Base-by-base conservation (phyloP, 495 filamentous ascomycete species). In the Daldinia vernicosa region DNA sequence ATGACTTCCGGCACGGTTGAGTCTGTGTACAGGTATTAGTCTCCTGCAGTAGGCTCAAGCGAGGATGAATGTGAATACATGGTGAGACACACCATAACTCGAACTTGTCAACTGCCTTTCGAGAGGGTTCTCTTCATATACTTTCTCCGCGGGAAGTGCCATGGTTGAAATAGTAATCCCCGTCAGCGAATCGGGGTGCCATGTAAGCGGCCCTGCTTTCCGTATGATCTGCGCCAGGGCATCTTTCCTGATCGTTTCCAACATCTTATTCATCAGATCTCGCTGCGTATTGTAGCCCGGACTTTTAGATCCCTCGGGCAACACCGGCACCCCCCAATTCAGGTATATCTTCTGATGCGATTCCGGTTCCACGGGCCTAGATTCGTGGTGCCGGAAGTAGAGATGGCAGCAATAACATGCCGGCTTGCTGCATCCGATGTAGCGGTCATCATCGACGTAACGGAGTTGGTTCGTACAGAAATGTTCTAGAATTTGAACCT, bases 381-480 rank as follows among this genome's bases (percentile, higher is more conserved):
- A 60, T 1, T 53, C 50, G n/a, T 80, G 76, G 0, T 52, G 52
- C 4, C 26, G 33, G 37, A 82, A 78, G 33, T 81, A 84, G 11
- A 74, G 58, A 1, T 52, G 5, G 56, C 81, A 83, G 8, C 81
- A 76, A 2, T 67, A 71, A 40, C 81, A 83, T 0, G 80, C 77
- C 1, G 81, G 80, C 65, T 83, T 83, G 71, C 77, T 79, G 58
- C 63, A 61, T 33, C 80, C 80, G 5, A 82, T 78, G 57, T 80
- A 83, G 5, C 50, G 30, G 4, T 75, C 78, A 22, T 77, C 66
- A 19, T 63, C 60, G 52, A 72, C 79, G 69, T 79, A 82, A n/a
- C 66, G 65, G 0, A 75, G 4, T 0, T 62, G 27, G 3, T 47
- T 62, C 11, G 66, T 61, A 11, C 30, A 56, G 47, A 56, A 65